Evolutionary conservation across 106 monocot species (phyloP).

Genomic region (Dioscorea zingiberensis): DNA sequence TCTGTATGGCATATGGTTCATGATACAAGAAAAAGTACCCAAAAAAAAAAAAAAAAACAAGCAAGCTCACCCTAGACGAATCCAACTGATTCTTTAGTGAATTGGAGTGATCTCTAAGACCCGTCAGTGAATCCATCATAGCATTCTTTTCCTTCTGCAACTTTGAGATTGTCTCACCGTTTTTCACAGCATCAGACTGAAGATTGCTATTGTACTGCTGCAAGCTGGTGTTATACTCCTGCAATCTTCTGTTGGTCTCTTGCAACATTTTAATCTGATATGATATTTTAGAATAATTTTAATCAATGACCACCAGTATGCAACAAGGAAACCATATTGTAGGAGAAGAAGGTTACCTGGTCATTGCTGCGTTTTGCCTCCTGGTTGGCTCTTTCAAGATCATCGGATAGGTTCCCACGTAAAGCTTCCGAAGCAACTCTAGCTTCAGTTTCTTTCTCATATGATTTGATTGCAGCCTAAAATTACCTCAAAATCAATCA

Average conservation of each 20-base stretch:
- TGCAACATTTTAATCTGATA: slow-evolving; percentile 67
- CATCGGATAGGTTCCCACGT: slow-evolving; percentile 30
- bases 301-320: no score
- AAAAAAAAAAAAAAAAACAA: no score
- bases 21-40: no score
- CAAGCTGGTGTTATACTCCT: slow-evolving; percentile 84
- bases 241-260: slow-evolving; percentile 65
- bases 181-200: slow-evolving; percentile 53
- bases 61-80: slow-evolving; percentile 51
- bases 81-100: slow-evolving; percentile 60
- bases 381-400: slow-evolving; percentile 43
- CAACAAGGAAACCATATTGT: no score
- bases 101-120: slow-evolving; percentile 46
- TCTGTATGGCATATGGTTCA: no score
- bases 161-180: slow-evolving; percentile 46
- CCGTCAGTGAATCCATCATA: slow-evolving; percentile 60
- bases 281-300: not conserved
- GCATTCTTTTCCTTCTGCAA: slow-evolving; percentile 70
- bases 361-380: slow-evolving; percentile 41
- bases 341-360: slow-evolving; percentile 36
- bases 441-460: slow-evolving; percentile 50
- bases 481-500: not conserved
- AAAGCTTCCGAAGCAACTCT: slow-evolving; percentile 37
- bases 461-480: slow-evolving; percentile 50
- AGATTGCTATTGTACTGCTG: slow-evolving; percentile 91